Conservation (phyloP, 108 stramenopile genomes). For the Epipyxis sp. region DNA sequence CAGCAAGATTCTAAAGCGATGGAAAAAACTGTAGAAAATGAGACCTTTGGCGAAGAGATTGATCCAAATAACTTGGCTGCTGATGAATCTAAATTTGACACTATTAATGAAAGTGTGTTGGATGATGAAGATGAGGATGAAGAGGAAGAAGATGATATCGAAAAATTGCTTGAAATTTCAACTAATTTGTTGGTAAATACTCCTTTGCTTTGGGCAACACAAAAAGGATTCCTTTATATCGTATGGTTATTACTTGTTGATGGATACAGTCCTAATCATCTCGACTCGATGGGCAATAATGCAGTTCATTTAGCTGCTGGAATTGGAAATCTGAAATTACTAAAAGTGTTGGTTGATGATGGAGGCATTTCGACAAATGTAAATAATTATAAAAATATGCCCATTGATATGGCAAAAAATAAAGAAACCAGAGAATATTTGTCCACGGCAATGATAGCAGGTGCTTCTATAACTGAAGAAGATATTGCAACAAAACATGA, state of each 20-base stretch:
- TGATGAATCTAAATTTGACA: background rate
- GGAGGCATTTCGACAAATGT: conserved; percentile 1
- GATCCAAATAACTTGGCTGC: too few relatives aligned
- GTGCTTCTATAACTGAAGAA: conserved; percentile 23
- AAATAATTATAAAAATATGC: conserved; percentile 13
- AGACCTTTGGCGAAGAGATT: too few relatives aligned
- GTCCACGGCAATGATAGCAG: background rate
- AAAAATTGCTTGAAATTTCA: background rate
- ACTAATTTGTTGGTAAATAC: background rate
- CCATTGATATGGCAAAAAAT: conserved; percentile 28
- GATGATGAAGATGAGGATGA: background rate
- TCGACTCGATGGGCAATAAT: conserved; percentile 29
- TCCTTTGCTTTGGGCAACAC: conserved; percentile 12
- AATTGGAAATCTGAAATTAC: background rate
- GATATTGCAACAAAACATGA: background rate
- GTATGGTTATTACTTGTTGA: conserved; percentile 24
- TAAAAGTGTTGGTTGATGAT: background rate
- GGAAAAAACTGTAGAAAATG: too few relatives aligned
- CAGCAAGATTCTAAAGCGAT: too few relatives aligned
- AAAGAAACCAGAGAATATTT: background rate
- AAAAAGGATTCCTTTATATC: background rate
- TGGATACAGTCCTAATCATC: conserved; percentile 27
- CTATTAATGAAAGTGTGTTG: background rate
- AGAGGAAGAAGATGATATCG: conserved; percentile 15
- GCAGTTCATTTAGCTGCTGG: conserved; percentile 18